Evolutionary conservation across 208 protist species (phyloP).

Genomic region (Leishmania major): DNA sequence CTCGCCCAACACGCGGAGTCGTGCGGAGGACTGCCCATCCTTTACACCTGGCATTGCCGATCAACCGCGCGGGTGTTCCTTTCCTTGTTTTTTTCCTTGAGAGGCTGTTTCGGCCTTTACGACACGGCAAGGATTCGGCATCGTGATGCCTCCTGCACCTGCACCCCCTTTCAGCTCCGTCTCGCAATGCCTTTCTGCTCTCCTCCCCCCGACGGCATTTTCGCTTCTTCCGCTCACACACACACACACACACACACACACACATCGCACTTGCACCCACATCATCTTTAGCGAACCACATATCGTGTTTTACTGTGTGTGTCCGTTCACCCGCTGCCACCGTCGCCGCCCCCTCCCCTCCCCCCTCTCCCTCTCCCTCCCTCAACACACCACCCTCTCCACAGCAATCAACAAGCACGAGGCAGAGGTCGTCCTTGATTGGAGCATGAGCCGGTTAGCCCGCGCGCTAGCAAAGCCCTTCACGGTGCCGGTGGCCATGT

Average conservation of each 20-base stretch:
- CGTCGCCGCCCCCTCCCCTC: no score
- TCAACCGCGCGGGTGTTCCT: not conserved
- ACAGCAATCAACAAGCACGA: no score
- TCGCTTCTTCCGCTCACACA: not conserved
- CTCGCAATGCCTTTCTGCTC: not conserved
- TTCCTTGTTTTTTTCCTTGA: conserved; percentile 7
- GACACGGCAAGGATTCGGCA: not conserved
- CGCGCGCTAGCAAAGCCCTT: no score
- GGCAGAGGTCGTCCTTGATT: no score
- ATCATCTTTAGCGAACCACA: not conserved
- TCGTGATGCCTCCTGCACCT: not conserved
- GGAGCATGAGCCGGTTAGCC: no score
- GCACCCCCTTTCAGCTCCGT: not conserved
- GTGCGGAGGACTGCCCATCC: not conserved
- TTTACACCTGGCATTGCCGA: not conserved
- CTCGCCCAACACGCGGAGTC: not conserved
- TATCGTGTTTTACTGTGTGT: not conserved
- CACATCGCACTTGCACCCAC: not conserved
- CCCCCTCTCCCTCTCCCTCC: no score
- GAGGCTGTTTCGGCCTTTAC: not conserved
- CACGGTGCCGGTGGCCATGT: no score
- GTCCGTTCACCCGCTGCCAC: no score
- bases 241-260: not conserved
- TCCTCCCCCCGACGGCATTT: not conserved
- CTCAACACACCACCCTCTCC: no score